phyloP scores from a whole-genome alignment of 257 asterid genomes.

The Echium plantagineum region DNA sequence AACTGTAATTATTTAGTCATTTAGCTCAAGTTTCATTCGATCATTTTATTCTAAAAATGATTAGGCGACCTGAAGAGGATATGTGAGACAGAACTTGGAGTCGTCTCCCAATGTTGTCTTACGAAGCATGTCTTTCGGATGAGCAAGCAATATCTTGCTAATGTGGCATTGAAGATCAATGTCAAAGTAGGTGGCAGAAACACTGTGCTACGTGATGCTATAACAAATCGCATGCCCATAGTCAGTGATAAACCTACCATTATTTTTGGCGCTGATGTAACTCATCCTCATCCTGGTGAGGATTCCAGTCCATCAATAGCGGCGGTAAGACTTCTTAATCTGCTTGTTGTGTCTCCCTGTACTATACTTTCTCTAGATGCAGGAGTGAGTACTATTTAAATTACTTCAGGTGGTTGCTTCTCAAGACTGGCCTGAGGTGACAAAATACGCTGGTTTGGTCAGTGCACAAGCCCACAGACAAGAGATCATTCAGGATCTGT shows the following conservation, averaged over 20 bases:
- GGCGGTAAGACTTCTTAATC: constrained; percentile 38
- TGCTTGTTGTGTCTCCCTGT: background rate
- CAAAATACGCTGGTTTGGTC: constrained; percentile 90
- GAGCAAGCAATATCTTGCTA: constrained; percentile 90
- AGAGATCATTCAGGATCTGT: constrained; percentile 84
- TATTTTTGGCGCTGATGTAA: constrained; percentile 96
- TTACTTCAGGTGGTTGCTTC: constrained; percentile 82
- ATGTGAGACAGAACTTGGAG: constrained; percentile 96
- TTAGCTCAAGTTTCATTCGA: background rate
- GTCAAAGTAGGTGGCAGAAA: constrained; percentile 98
- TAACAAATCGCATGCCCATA: constrained; percentile 77
- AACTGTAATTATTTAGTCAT: background rate
- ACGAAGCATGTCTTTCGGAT: constrained; percentile 70
- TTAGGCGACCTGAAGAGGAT: constrained; percentile 55
- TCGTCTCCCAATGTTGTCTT: constrained; percentile 93
- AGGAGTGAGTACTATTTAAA: background rate
- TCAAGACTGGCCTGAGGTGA: constrained; percentile 96
- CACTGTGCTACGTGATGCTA: constrained; percentile 82
- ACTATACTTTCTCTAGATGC: background rate
- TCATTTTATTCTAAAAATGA: background rate
- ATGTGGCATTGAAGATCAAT: constrained; percentile 78
- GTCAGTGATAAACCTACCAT: constrained; percentile 88
- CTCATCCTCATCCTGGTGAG: constrained; percentile 99
- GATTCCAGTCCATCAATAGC: constrained; percentile 99
- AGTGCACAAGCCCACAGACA: constrained; percentile 97